These are phyloP conservation scores for Suillus fuscotomentosus DNA, from an alignment of 768 basidiomycete species.

Conservation along the genomic window DNA sequence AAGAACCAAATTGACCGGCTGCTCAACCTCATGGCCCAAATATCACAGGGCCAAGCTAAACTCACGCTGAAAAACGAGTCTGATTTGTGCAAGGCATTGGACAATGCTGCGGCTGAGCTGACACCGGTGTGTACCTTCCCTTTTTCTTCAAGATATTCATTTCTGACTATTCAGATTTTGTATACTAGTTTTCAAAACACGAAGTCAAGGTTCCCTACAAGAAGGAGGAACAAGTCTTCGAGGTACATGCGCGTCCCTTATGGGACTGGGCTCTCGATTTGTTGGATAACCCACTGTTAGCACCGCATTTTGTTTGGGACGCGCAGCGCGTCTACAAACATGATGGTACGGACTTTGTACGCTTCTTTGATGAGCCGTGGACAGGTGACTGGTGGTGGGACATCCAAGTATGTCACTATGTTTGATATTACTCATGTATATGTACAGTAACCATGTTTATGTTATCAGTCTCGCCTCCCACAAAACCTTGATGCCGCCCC, in stretches of 20 bases:
- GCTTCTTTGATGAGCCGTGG: conserved; percentile 35
- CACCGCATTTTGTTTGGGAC: conserved; percentile 31
- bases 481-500: conserved; percentile 9
- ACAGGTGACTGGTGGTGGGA: conserved; percentile 36
- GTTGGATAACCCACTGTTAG: not conserved
- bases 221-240: not conserved
- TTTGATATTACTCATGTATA: not conserved
- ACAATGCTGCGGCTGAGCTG: conserved; percentile 1
- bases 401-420: conserved; percentile 28
- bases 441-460: not conserved
- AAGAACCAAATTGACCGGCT: not conserved
- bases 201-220: conserved; percentile 7
- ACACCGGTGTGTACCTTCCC: not conserved
- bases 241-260: not conserved
- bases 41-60: conserved; percentile 18
- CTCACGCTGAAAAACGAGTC: conserved; percentile 8
- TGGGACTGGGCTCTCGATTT: conserved; percentile 12
- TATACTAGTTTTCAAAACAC: conserved; percentile 4
- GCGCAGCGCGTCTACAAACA: conserved; percentile 27
- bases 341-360: conserved; percentile 23
- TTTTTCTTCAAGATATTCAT: not conserved
- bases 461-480: not conserved
- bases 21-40: conserved; percentile 3
- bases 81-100: not conserved
- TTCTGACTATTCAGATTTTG: not conserved